Conservation (phyloP, 176 grass and related monocot species). For the Eleusine coracana region DNA sequence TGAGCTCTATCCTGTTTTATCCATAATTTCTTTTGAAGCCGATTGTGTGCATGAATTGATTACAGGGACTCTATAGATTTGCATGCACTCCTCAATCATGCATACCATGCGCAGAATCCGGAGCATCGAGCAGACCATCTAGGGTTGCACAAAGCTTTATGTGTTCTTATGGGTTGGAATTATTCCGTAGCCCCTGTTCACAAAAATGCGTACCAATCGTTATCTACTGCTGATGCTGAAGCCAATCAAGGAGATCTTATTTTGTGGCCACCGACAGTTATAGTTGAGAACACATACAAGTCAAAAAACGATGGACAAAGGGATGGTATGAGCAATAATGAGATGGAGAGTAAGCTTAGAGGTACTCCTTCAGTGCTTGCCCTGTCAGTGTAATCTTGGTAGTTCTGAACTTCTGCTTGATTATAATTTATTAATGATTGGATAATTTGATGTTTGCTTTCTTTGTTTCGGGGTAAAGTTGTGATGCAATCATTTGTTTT, state of each 20-base stretch:
- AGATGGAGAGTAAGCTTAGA: constrained; percentile 91
- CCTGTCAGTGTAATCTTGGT: constrained; percentile 37
- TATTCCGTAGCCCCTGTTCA: constrained; percentile 69
- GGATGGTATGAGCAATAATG: constrained; percentile 72
- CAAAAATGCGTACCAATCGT: constrained; percentile 69
- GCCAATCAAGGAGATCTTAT: constrained; percentile 87
- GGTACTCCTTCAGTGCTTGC: constrained; percentile 60
- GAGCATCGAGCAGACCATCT: constrained; percentile 85
- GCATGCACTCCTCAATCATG: constrained; percentile 84
- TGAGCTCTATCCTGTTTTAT: constrained; percentile 21
- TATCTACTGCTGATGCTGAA: constrained; percentile 73
- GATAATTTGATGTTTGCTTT: constrained; percentile 16
- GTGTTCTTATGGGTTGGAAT: constrained; percentile 97
- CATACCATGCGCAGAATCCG: constrained; percentile 70
- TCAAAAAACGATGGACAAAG: constrained; percentile 58
- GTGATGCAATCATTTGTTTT: constrained; percentile 10
- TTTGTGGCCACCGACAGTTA: constrained; percentile 87
- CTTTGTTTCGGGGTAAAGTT: background rate
- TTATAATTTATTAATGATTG: constrained; percentile 33
- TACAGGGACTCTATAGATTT: constrained; percentile 74
- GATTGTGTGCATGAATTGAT: constrained; percentile 39
- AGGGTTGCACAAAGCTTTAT: constrained; percentile 94
- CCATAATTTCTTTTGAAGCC: constrained; percentile 29
- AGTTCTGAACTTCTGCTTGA: constrained; percentile 35
- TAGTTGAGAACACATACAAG: constrained; percentile 84